Evolutionary conservation across 805 yeast genomes (phyloP).

Genomic region (Ogataea zsoltii): DNA sequence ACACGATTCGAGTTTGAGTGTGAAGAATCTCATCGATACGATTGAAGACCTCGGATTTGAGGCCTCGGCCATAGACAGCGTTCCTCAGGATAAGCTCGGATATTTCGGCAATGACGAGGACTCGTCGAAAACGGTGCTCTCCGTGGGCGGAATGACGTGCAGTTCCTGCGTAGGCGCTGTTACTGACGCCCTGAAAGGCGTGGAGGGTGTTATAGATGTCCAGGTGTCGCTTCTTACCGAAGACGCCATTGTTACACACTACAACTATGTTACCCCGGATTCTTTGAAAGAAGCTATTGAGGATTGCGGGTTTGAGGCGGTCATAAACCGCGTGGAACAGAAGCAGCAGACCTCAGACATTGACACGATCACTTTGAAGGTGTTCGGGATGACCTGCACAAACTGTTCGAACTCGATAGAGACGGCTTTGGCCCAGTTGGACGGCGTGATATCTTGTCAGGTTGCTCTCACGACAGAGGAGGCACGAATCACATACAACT

Average conservation of each 20-base stretch:
- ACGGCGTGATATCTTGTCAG: conserved; percentile 50
- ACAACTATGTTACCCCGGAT: conserved; percentile 31
- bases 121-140: conserved; percentile 10
- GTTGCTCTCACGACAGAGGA: conserved; percentile 57
- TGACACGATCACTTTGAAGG: conserved; percentile 33
- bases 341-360: conserved; percentile 3
- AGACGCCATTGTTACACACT: conserved; percentile 58
- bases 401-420: conserved; percentile 54
- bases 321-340: conserved; percentile 36
- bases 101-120: conserved; percentile 4
- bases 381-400: conserved; percentile 65
- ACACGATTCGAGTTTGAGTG: conserved; percentile 41
- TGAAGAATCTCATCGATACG: conserved; percentile 43
- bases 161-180: conserved; percentile 74
- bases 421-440: conserved; percentile 40
- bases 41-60: conserved; percentile 78
- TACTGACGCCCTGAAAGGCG: conserved; percentile 48
- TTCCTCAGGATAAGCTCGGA: conserved; percentile 4
- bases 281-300: conserved; percentile 53
- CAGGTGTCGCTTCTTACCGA: conserved; percentile 74
- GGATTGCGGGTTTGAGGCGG: conserved; percentile 53
- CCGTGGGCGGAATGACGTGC: conserved; percentile 80
- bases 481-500: conserved; percentile 54
- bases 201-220: conserved; percentile 53
- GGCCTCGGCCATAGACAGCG: conserved; percentile 25